These are phyloP conservation scores for Cryphonectria parasitica DNA, from an alignment of 2,329 filamentous ascomycete genomes.

Conservation along the genomic window DNA sequence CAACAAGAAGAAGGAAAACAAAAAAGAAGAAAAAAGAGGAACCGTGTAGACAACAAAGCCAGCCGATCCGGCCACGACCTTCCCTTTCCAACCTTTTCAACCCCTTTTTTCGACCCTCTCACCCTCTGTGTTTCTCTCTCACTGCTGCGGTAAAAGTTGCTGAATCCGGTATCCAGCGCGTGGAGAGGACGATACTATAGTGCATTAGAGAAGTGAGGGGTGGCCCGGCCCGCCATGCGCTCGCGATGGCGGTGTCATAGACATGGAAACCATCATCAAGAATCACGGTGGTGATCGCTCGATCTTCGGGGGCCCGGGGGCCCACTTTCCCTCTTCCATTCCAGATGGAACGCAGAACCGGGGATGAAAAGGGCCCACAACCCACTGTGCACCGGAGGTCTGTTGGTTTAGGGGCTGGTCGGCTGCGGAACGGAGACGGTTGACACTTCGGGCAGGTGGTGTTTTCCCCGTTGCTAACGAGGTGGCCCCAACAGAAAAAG, in stretches of 20 bases:
- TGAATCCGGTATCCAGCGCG: constrained; percentile 3
- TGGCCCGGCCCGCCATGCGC: neutral
- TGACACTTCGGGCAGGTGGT: constrained; percentile 14
- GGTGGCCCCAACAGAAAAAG: neutral
- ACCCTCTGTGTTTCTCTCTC: neutral
- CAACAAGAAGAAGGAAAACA: too few species aligned
- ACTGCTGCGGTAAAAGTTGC: neutral
- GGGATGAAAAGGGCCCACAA: neutral
- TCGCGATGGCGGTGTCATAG: constrained; percentile 13
- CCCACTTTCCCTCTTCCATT: neutral
- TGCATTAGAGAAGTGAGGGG: neutral
- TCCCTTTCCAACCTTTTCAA: neutral
- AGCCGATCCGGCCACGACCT: constrained; percentile 9
- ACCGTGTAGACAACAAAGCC: neutral
- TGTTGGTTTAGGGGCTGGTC: neutral
- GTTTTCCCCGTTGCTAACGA: neutral
- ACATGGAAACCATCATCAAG: constrained; percentile 11
- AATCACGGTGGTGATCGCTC: constrained; percentile 15
- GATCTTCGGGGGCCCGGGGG: neutral
- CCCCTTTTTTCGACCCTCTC: neutral
- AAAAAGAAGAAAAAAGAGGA: neutral
- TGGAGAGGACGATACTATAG: neutral
- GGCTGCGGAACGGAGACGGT: constrained; percentile 2
- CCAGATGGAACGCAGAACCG: neutral
- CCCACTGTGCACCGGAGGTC: neutral